Conservation (phyloP, 352 stramenopile species). For the Phytophthora crassamura region DNA sequence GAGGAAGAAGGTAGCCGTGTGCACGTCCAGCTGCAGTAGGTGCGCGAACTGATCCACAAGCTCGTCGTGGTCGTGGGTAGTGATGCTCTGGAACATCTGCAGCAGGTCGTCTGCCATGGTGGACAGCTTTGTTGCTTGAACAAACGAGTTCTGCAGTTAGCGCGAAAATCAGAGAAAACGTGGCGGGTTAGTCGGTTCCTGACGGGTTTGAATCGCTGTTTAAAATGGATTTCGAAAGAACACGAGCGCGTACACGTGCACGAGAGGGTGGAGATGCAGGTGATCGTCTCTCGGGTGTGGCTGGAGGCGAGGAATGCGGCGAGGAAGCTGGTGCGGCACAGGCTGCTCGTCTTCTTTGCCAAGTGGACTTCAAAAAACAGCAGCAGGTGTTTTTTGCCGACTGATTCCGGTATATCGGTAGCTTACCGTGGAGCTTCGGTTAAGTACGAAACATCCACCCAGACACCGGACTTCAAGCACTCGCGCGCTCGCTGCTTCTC, state of each 20-base stretch:
- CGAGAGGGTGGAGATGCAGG: constrained; percentile 8
- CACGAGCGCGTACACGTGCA: constrained; percentile 7
- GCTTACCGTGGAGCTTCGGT: no score
- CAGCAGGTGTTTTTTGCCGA: no score
- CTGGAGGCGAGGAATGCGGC: background rate
- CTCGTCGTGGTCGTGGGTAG: constrained; percentile 84
- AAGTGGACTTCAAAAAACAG: no score
- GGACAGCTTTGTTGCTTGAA: background rate
- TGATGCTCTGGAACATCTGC: constrained; percentile 91
- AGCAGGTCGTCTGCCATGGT: constrained; percentile 83
- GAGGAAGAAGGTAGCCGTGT: constrained; percentile 84
- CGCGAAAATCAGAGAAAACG: constrained; percentile 5
- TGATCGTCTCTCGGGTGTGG: background rate
- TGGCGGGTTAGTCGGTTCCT: background rate
- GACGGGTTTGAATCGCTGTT: background rate
- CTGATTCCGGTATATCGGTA: no score
- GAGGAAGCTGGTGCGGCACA: constrained; percentile 8
- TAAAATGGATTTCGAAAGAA: background rate
- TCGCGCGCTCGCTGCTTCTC: no score
- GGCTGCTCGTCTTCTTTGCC: background rate
- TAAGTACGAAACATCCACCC: no score
- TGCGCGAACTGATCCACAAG: constrained; percentile 86
- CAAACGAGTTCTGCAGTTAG: background rate
- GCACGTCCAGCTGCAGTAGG: constrained; percentile 70
- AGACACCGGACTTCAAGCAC: no score